Percentiles rank a stretch among this genome's conserved stretches.
These are phyloP conservation scores for Salix purpurea DNA, from an alignment of 345 rosid genomes.

Conservation along the genomic window DNA sequence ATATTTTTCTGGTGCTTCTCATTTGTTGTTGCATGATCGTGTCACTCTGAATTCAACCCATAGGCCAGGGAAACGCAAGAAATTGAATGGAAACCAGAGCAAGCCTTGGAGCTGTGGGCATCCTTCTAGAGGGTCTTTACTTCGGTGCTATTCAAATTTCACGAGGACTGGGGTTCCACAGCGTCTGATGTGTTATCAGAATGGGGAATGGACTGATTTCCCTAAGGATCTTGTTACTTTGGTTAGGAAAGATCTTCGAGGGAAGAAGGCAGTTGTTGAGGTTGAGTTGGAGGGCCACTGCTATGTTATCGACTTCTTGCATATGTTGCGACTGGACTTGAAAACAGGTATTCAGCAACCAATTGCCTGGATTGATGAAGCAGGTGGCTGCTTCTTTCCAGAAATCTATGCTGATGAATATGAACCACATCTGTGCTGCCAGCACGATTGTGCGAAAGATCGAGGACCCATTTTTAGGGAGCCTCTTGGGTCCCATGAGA, in stretches of 20 bases:
- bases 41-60: slow-evolving; percentile 27
- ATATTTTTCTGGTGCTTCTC: slow-evolving; percentile 38
- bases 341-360: slow-evolving; percentile 60
- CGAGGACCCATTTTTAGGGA: slow-evolving; percentile 18
- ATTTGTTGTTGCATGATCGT: slow-evolving; percentile 24
- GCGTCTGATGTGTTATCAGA: slow-evolving; percentile 68
- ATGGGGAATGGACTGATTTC: slow-evolving; percentile 79
- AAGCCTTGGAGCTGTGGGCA: slow-evolving; percentile 20
- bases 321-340: slow-evolving; percentile 65
- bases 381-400: slow-evolving; percentile 75
- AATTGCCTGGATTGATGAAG: slow-evolving; percentile 93
- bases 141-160: slow-evolving; percentile 62
- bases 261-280: slow-evolving; percentile 61
- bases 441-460: slow-evolving; percentile 29
- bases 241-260: slow-evolving; percentile 50
- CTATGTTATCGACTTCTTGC: slow-evolving; percentile 71
- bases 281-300: slow-evolving; percentile 43
- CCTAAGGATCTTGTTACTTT: slow-evolving; percentile 39
- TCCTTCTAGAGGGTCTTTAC: slow-evolving; percentile 38
- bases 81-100: slow-evolving; percentile 30
- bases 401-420: slow-evolving; percentile 44
- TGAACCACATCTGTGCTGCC: slow-evolving; percentile 38
- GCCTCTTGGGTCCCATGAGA: slow-evolving; percentile 44
- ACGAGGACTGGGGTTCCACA: slow-evolving; percentile 57
- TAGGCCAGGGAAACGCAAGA: slow-evolving; percentile 49